Percentiles rank a stretch among this genome's conserved stretches.
Conservation (phyloP, 768 basidiomycete species). For the Kwoniella dejecticola region DNA sequence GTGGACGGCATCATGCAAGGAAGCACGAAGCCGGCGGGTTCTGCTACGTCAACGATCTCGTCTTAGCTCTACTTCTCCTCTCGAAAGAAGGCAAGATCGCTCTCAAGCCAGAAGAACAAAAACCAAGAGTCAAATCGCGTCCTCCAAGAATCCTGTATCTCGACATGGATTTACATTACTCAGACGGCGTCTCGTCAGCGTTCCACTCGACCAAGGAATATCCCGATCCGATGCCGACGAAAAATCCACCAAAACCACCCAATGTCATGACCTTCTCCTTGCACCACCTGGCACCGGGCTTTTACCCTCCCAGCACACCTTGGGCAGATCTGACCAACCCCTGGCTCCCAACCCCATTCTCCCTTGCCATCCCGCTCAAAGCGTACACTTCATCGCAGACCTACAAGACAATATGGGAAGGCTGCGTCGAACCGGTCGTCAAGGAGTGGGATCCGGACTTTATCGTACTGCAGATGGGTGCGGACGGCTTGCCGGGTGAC, state of each 20-base stretch:
- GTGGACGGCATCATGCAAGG: constrained; percentile 86
- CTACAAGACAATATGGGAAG: constrained; percentile 66
- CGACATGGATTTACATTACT: constrained; percentile 89
- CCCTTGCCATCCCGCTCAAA: constrained; percentile 75
- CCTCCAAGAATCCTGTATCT: constrained; percentile 75
- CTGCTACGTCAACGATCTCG: constrained; percentile 90
- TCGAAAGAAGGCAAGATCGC: constrained; percentile 25
- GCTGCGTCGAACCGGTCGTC: constrained; percentile 64
- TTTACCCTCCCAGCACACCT: constrained; percentile 65
- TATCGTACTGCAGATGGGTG: constrained; percentile 80
- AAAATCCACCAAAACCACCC: constrained; percentile 55
- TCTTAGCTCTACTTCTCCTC: constrained; percentile 75
- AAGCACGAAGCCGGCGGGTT: constrained; percentile 80
- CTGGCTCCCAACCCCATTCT: constrained; percentile 64
- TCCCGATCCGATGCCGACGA: constrained; percentile 58
- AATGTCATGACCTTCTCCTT: constrained; percentile 66
- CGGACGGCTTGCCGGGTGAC: constrained; percentile 83
- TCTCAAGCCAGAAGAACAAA: neutral
- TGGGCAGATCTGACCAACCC: constrained; percentile 44
- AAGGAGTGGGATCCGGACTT: constrained; percentile 72
- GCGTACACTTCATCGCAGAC: constrained; percentile 70
- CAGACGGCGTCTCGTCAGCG: constrained; percentile 81
- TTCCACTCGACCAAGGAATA: constrained; percentile 45
- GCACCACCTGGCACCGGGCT: constrained; percentile 78
- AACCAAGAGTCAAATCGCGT: constrained; percentile 47